Conservation (phyloP, 2,329 filamentous ascomycete species). For the Aspergillus sp. region DNA sequence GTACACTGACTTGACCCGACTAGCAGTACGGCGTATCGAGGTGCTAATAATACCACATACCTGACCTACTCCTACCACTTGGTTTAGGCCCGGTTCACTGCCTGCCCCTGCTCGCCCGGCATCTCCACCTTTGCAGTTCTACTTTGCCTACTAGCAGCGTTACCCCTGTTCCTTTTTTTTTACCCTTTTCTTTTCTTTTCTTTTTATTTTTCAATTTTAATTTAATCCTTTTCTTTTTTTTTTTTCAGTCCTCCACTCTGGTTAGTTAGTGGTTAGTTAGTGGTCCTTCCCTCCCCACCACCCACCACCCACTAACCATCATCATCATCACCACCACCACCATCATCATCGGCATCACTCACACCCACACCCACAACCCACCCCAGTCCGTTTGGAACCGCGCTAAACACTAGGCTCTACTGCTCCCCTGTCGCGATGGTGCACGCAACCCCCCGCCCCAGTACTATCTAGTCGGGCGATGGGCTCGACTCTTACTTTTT, state of each 20-base stretch:
- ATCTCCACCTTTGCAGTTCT: constrained; percentile 3
- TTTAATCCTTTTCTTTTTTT: neutral
- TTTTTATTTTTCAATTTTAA: neutral
- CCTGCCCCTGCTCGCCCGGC: constrained; percentile 23
- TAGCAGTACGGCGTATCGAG: constrained; percentile 2
- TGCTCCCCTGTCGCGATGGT: constrained; percentile 16
- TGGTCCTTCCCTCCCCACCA: neutral
- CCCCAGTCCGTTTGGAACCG: constrained; percentile 23
- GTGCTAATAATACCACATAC: constrained; percentile 15
- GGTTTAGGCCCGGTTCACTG: constrained; percentile 15
- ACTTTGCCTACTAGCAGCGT: neutral
- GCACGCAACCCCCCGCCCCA: constrained; percentile 7
- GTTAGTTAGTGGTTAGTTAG: no score
- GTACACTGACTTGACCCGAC: neutral
- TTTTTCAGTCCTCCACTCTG: neutral
- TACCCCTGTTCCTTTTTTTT: neutral
- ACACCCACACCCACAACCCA: constrained; percentile 17
- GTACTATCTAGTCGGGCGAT: constrained; percentile 18
- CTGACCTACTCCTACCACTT: neutral
- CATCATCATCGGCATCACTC: constrained; percentile 22
- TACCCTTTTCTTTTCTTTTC: constrained; percentile 1
- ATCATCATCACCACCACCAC: constrained; percentile 7
- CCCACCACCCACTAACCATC: neutral
- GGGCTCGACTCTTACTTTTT: constrained; percentile 13
- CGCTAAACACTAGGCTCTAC: constrained; percentile 21